Evolutionary conservation across 768 basidiomycete genomes (phyloP), one percentile per base, ranked within the genome.

Genomic region (Podaxis sp.): DNA sequence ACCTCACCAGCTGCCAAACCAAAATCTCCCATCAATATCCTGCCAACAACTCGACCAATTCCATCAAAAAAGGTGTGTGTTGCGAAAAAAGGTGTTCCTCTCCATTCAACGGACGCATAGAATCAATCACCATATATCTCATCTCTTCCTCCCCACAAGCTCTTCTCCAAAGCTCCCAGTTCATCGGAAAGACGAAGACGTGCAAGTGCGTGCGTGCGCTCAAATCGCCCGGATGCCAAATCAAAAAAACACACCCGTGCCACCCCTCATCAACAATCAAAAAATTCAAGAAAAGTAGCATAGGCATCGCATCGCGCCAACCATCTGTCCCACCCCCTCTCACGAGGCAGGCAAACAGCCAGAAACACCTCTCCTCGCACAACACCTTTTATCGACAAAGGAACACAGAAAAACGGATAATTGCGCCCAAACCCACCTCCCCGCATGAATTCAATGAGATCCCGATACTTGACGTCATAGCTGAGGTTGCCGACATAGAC

Each of bases 401-500:
- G 61, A 75, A 71, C 77, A 72, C 76, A 71, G 64, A 74, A 69
- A 69, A 77, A 73, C 77, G 74, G 82, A 85, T 78, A 87, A 75
- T 71, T 71, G n/a, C 82, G 47, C 88, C 86, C 85, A 86, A 78
- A 95, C 95, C 90, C 92, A 97, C 95, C 95, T 94, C 93, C 92
- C 89, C 92, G 85, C 94, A 97, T 96, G 74, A 97, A 98, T 87
- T 98, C 94, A 86, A 95, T 94, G 76, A 99, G 82, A 81, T 98
- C 97, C 77, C 94, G 86, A 79, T 96, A 98, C 79, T 90, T 95
- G 87, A 95, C 93, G 74, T 96, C 93, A 82, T 98, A 99, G 73
- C 92, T 93, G 77, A 99, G 86, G 75, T 99, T 99, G 71, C 97
- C 96, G 74, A 98, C 93, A 70, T 99, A 99, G 69, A 98, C 94